Evolutionary conservation across 1,139 yeast species (phyloP).

Genomic region (Meyerozyma guilliermondii): DNA sequence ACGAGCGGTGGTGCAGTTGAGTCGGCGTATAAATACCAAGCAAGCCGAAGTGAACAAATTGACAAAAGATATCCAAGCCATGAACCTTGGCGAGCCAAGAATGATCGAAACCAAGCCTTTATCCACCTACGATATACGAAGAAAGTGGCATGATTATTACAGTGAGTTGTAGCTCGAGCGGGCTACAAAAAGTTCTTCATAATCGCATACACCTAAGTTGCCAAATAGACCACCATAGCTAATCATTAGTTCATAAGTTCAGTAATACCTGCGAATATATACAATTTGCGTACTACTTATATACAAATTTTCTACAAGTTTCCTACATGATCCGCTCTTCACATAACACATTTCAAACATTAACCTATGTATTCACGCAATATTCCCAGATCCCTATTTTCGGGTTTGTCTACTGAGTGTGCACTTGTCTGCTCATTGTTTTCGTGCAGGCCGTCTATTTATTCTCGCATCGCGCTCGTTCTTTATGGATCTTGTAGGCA

Average conservation of each 20-base stretch:
- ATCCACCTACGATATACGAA: background rate
- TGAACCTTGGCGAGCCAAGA: background rate
- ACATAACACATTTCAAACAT: no score
- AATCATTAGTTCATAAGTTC: no score
- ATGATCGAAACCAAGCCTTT: background rate
- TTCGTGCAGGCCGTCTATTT: background rate
- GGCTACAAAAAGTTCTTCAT: no score
- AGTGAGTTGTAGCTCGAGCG: no score
- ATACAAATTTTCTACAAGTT: no score
- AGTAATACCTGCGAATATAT: no score
- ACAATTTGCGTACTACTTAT: no score
- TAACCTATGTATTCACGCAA: no score
- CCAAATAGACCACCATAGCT: no score
- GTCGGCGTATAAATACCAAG: background rate
- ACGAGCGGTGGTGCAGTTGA: background rate
- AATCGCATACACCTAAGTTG: no score
- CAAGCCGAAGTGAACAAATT: background rate
- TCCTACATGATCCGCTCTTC: no score
- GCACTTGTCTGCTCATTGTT: background rate
- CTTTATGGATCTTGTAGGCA: slow-evolving; percentile 18
- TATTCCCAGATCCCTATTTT: background rate
- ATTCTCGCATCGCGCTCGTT: background rate
- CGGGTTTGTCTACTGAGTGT: background rate
- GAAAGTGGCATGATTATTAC: background rate
- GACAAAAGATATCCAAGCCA: background rate